phyloP scores from a whole-genome alignment of 1,139 yeast species.

The Geotrichum aggregatum region DNA sequence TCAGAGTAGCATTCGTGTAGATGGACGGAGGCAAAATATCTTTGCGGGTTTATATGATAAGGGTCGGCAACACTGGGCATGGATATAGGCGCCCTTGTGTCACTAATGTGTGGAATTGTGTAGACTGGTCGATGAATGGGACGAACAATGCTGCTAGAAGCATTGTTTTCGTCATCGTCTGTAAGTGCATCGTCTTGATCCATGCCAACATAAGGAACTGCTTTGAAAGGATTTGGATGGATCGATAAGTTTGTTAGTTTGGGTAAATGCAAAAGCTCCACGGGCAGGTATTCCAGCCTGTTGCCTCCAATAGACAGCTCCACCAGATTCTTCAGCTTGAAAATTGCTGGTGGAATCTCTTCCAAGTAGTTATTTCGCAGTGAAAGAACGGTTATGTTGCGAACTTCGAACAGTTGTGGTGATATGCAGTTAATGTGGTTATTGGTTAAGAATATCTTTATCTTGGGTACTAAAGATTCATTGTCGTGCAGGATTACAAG shows the following conservation, averaged over 20 bases:
- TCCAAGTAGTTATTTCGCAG: slow-evolving; percentile 51
- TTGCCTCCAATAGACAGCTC: slow-evolving; percentile 54
- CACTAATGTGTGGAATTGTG: slow-evolving; percentile 20
- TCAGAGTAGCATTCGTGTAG: not conserved
- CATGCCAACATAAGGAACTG: not conserved
- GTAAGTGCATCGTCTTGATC: not conserved
- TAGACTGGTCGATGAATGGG: not conserved
- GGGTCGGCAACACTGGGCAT: slow-evolving; percentile 28
- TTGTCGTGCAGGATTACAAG: slow-evolving; percentile 20
- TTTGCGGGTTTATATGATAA: slow-evolving; percentile 25
- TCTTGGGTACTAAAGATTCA: slow-evolving; percentile 28
- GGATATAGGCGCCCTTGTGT: slow-evolving; percentile 19
- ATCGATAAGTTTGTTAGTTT: slow-evolving; percentile 47
- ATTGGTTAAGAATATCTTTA: slow-evolving; percentile 50
- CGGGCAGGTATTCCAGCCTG: slow-evolving; percentile 50
- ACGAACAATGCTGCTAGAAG: not conserved
- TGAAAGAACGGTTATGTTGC: slow-evolving; percentile 51
- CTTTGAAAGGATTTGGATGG: slow-evolving; percentile 45
- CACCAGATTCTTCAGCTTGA: slow-evolving; percentile 43
- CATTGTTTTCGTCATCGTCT: not conserved
- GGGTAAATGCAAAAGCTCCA: slow-evolving; percentile 48
- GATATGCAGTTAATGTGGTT: slow-evolving; percentile 51
- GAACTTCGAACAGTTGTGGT: slow-evolving; percentile 49
- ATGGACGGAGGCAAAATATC: slow-evolving; percentile 17
- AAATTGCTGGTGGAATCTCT: slow-evolving; percentile 52